A percentile compares a stretch with the other conserved stretches of the same genome.
Evolutionary conservation across 2,329 filamentous ascomycete species (phyloP).

Genomic region (Endoconidiophora laricicola): DNA sequence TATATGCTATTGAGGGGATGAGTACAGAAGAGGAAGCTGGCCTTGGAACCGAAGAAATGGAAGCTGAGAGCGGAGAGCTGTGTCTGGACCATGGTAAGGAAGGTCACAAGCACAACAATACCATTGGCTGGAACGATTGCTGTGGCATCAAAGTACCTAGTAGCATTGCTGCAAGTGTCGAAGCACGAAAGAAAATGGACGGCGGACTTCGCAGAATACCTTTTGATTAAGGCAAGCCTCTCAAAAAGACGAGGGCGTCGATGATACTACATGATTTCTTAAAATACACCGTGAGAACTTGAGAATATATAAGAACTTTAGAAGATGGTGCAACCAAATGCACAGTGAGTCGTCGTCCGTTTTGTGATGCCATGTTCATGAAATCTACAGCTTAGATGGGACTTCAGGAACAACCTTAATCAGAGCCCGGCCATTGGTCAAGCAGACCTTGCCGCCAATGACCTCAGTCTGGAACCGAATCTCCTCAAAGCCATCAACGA

Average conservation of each 20-base stretch:
- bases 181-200: conserved; percentile 59
- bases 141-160: conserved; percentile 97
- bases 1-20: conserved; percentile 73
- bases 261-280: neutral
- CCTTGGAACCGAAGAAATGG: conserved; percentile 29
- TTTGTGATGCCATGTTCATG: neutral
- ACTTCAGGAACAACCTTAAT: conserved; percentile 39
- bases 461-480: conserved; percentile 65
- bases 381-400: conserved; percentile 31
- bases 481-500: conserved; percentile 54
- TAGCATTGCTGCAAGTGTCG: conserved; percentile 76
- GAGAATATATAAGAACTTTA: neutral
- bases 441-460: conserved; percentile 63
- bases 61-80: conserved; percentile 40
- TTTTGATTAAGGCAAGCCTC: conserved; percentile 44
- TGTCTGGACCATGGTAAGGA: conserved; percentile 32
- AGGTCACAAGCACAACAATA: conserved; percentile 44
- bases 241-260: neutral
- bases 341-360: neutral
- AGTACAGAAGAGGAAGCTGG: conserved; percentile 41
- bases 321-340: neutral
- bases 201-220: conserved; percentile 56
- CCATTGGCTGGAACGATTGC: conserved; percentile 78
- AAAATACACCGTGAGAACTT: too few relatives aligned
- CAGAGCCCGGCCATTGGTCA: conserved; percentile 73